Evolutionary conservation across 177 flowering plant genomes (phyloP).

Genomic region (Vitis hybrid): DNA sequence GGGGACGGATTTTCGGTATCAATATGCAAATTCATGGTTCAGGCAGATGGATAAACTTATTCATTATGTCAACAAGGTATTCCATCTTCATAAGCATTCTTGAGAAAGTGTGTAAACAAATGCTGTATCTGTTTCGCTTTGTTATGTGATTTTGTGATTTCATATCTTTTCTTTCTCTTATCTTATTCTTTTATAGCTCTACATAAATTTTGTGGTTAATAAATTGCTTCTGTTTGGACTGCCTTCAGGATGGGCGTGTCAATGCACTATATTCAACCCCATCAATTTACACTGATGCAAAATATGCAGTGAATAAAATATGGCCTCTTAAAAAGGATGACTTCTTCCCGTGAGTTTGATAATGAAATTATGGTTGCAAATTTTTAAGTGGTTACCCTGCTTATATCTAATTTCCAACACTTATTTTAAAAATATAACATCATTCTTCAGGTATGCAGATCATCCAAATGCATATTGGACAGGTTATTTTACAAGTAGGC

Average conservation of each 20-base stretch:
- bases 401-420: not conserved
- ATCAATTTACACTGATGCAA: slow-evolving; percentile 88
- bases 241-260: slow-evolving; percentile 89
- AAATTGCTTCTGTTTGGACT: slow-evolving; percentile 7
- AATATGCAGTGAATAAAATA: slow-evolving; percentile 56
- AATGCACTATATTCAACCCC: slow-evolving; percentile 95
- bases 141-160: not conserved
- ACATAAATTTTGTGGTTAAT: not conserved
- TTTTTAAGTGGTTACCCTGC: too few species aligned
- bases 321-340: slow-evolving; percentile 95
- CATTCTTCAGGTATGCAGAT: slow-evolving; percentile 81
- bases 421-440: not conserved
- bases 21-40: slow-evolving; percentile 95
- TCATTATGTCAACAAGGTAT: slow-evolving; percentile 87
- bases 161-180: not conserved
- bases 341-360: slow-evolving; percentile 82
- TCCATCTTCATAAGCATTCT: not conserved
- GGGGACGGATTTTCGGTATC: slow-evolving; percentile 97
- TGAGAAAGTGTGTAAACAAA: not conserved
- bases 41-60: slow-evolving; percentile 93
- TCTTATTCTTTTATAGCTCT: not conserved
- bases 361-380: not conserved
- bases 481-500: slow-evolving; percentile 93
- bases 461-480: slow-evolving; percentile 92
- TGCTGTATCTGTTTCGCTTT: not conserved